Percentiles rank a stretch among this genome's conserved stretches.
phyloP scores from a whole-genome alignment of 1,284 basidiomycete species.

The Pascua guehoae region DNA sequence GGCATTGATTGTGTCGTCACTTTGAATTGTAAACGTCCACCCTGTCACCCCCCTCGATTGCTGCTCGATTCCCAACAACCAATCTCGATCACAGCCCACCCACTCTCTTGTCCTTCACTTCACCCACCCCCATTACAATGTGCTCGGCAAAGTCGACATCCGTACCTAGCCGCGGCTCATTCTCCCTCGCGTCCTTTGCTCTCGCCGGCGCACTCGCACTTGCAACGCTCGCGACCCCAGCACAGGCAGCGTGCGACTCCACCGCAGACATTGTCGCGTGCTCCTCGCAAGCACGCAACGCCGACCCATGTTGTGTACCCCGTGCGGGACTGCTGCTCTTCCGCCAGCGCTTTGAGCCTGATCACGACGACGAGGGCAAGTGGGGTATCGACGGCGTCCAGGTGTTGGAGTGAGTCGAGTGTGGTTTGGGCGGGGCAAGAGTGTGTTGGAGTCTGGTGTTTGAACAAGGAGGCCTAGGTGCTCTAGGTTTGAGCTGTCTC shows the following conservation, averaged over 20 bases:
- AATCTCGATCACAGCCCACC: too few species aligned
- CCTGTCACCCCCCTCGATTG: too few species aligned
- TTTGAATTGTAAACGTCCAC: too few species aligned
- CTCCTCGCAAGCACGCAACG: conserved; percentile 12
- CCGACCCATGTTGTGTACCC: conserved; percentile 40
- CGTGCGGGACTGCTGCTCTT: conserved; percentile 43
- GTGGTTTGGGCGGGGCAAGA: too few species aligned
- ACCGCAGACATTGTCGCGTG: conserved; percentile 24
- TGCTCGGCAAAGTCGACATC: too few species aligned
- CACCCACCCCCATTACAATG: too few species aligned
- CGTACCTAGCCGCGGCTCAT: too few species aligned
- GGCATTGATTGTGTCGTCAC: too few species aligned
- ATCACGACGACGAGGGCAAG: conserved; percentile 38
- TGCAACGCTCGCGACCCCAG: not conserved
- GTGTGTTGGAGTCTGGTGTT: not conserved
- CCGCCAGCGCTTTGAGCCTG: conserved; percentile 44
- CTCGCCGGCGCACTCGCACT: not conserved
- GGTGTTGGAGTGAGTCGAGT: conserved; percentile 37
- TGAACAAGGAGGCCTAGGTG: too few species aligned
- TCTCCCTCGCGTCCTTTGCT: too few species aligned
- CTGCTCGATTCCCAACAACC: too few species aligned
- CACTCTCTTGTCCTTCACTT: too few species aligned
- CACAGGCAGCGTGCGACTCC: not conserved
- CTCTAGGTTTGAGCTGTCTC: not conserved
- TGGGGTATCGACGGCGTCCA: conserved; percentile 48